These are phyloP conservation scores for Tritrichomonas musculus DNA, from an alignment of 208 protist species.

Conservation along the genomic window DNA sequence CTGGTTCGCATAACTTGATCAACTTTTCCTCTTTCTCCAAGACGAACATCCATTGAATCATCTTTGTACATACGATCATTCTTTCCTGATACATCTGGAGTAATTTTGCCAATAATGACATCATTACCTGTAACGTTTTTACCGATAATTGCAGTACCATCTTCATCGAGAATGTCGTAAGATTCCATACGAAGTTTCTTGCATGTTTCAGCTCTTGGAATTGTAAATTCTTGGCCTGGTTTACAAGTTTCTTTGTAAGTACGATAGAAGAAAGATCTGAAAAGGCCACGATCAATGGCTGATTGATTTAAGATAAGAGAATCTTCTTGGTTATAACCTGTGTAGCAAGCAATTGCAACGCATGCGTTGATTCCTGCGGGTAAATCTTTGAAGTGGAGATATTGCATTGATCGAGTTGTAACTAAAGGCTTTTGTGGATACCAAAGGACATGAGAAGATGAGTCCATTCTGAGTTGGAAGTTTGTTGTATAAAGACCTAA, in stretches of 20 bases:
- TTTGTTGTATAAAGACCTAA: constrained; percentile 84
- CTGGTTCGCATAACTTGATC: constrained; percentile 81
- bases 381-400: constrained; percentile 80
- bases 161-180: constrained; percentile 87
- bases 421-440: constrained; percentile 87
- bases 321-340: constrained; percentile 97
- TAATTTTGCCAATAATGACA: constrained; percentile 78
- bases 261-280: constrained; percentile 71
- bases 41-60: constrained; percentile 43
- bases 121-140: constrained; percentile 65
- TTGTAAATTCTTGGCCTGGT: constrained; percentile 75
- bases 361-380: constrained; percentile 84
- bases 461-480: constrained; percentile 81
- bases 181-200: constrained; percentile 63
- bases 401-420: constrained; percentile 74
- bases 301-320: constrained; percentile 88
- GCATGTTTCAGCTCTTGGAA: constrained; percentile 68
- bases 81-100: constrained; percentile 33
- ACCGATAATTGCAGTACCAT: constrained; percentile 77
- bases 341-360: constrained; percentile 86
- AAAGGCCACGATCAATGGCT: constrained; percentile 81
- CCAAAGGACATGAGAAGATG: constrained; percentile 78
- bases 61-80: constrained; percentile 33
- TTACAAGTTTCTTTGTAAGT: constrained; percentile 75
- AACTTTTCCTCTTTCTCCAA: constrained; percentile 65